Conservation (phyloP, 192 early-diverging fungal genomes). For the Coemansia sp. region DNA sequence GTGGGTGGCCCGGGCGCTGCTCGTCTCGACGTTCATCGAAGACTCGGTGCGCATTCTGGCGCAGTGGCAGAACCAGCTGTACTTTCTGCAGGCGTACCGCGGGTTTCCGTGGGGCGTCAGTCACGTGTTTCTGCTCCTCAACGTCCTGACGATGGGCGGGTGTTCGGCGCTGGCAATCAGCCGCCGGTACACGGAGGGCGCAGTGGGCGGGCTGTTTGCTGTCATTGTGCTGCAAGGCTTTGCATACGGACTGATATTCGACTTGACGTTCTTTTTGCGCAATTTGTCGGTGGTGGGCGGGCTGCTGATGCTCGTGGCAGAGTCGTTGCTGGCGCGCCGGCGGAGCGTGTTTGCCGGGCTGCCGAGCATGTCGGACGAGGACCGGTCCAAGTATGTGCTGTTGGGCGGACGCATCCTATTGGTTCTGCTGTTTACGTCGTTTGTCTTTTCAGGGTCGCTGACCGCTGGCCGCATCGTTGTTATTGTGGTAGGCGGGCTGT, state of each 20-base stretch:
- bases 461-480: conserved; percentile 69
- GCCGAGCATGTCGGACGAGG: conserved; percentile 79
- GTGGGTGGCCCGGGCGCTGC: conserved; percentile 85
- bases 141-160: conserved; percentile 83
- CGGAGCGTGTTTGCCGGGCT: conserved; percentile 84
- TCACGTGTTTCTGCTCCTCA: conserved; percentile 82
- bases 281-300: conserved; percentile 93
- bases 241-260: conserved; percentile 93
- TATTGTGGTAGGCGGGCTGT: conserved; percentile 65
- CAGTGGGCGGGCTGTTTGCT: conserved; percentile 76
- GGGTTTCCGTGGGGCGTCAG: conserved; percentile 77
- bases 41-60: conserved; percentile 85
- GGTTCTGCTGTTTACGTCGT: conserved; percentile 89
- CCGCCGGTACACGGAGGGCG: conserved; percentile 78
- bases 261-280: conserved; percentile 86
- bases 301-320: conserved; percentile 91
- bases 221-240: conserved; percentile 87
- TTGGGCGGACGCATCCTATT: conserved; percentile 89
- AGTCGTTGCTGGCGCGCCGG: conserved; percentile 64
- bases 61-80: conserved; percentile 89
- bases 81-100: conserved; percentile 78
- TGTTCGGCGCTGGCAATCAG: conserved; percentile 83
- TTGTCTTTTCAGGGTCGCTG: conserved; percentile 84
- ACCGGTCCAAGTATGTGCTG: conserved; percentile 88
- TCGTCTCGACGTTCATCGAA: conserved; percentile 95